Percentiles rank a stretch among this genome's conserved stretches.
phyloP scores from a whole-genome alignment of 257 asterid genomes.

The Solanum etuberosum region DNA sequence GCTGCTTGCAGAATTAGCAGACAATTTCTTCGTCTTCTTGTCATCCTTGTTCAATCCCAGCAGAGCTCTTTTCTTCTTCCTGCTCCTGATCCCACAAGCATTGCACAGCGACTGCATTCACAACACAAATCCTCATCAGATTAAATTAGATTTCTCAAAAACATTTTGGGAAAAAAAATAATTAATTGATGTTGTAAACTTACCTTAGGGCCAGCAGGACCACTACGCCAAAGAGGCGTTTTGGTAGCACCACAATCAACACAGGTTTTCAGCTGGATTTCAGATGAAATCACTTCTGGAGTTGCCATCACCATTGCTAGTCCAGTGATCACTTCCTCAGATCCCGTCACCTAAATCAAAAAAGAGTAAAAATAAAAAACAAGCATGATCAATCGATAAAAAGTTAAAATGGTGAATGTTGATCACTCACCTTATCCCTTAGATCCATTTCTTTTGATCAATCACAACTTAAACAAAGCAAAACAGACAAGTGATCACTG shows the following conservation, averaged over 20 bases:
- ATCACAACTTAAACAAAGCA: neutral
- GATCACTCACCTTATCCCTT: slow-evolving; percentile 81
- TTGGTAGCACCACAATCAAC: slow-evolving; percentile 85
- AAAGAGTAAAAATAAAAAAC: neutral
- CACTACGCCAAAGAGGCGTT: slow-evolving; percentile 99
- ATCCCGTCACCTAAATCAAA: slow-evolving; percentile 1
- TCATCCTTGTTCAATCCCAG: slow-evolving; percentile 64
- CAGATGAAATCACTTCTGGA: slow-evolving; percentile 29
- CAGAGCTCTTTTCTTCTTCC: slow-evolving; percentile 82
- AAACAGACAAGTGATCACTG: neutral
- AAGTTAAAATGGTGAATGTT: neutral
- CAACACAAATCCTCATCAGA: neutral
- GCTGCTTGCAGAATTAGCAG: slow-evolving; percentile 34
- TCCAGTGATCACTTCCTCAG: slow-evolving; percentile 49
- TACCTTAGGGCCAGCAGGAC: slow-evolving; percentile 99
- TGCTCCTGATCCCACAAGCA: slow-evolving; percentile 94
- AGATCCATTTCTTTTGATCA: slow-evolving; percentile 49
- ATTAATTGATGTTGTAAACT: neutral
- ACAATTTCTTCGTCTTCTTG: slow-evolving; percentile 49
- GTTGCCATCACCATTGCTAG: slow-evolving; percentile 4
- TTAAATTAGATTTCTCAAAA: neutral
- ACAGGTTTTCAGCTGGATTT: slow-evolving; percentile 59
- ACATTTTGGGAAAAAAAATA: no score
- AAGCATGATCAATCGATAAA: neutral
- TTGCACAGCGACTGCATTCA: slow-evolving; percentile 76